Conservation (phyloP, 306 rosid species). For the Luffa aegyptiaca region DNA sequence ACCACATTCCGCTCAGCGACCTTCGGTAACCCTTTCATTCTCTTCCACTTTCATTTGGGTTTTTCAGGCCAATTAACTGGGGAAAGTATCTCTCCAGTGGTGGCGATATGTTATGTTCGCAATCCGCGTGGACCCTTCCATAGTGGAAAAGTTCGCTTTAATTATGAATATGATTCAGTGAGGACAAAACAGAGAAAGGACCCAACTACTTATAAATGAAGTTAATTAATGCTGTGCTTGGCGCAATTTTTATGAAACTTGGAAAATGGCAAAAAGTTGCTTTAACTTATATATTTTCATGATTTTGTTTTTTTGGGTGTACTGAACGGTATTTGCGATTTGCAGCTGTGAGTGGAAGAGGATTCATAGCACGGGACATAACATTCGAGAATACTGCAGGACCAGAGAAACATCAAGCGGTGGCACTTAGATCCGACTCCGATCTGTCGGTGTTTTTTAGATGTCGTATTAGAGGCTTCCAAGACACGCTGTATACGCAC, state of each 20-base stretch:
- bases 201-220: not conserved
- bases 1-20: constrained; percentile 81
- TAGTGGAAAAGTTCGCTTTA: not conserved
- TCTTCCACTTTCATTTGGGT: not conserved
- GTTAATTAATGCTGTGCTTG: not conserved
- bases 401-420: constrained; percentile 75
- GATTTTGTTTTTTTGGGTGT: not conserved
- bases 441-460: constrained; percentile 71
- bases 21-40: constrained; percentile 40
- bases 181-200: not conserved
- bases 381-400: constrained; percentile 81
- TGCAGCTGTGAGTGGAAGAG: constrained; percentile 80
- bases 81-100: not conserved
- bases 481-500: constrained; percentile 82
- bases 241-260: not conserved
- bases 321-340: not conserved
- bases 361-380: constrained; percentile 71
- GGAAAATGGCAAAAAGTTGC: too few relatives aligned
- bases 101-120: too few relatives aligned
- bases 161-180: not conserved
- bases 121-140: not conserved
- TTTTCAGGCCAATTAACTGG: too few relatives aligned
- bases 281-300: too few relatives aligned
- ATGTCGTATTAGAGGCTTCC: constrained; percentile 51
- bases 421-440: constrained; percentile 75